Base-by-base conservation (phyloP, 768 basidiomycete genomes). In the Tylopilus subfusipes region DNA sequence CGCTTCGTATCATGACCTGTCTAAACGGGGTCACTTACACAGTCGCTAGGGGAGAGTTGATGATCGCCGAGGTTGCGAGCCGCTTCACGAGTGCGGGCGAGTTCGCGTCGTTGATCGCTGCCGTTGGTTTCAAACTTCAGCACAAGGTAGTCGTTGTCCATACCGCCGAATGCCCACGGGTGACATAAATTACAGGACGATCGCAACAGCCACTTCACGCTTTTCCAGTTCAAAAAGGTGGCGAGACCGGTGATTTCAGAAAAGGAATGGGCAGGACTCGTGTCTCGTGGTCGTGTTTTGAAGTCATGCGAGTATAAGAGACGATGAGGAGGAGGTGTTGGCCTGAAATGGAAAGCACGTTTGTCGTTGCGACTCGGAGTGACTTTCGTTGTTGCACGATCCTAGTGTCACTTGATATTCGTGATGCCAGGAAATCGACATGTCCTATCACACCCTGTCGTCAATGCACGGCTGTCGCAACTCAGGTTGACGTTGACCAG, bases 271-370 rank as follows among this genome's bases (percentile, higher is more conserved):
- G 65, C 63, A 12, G 74, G 74, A 40, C 59, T 92, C 22, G 47
- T 81, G 63, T 72, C 75, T 10, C 79, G 76, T 62, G 81, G 83
- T 16, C 64, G 69, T 52, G 63, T 90, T 34, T 75, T 97, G 54
- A 92, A 91, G 69, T 85, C 94, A 33, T 97, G 93, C 71, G 90
- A 96, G 73, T 97, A 97, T 69, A 97, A 96, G 68, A 79, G 88
- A 61, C 78, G 93, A 65, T 96, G 16, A 40, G 22, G 14, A 2
- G 8, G n/a, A n/a, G n/a, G n/a, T n/a, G n/a, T n/a, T 52, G 25
- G 7, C 46, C 39, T 47, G 24, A 48, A 52, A 48, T 34, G 36
- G 42, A 53, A 39, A n/a, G 46, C 34, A 10, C 24, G 40, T 39
- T 34, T 36, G 1, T 11, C 5, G 36, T 9, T 10, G 14, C 21